Evolutionary conservation across 2,329 filamentous ascomycete species (phyloP), one percentile per base, ranked within the genome.

Genomic region (Calycina marina): DNA sequence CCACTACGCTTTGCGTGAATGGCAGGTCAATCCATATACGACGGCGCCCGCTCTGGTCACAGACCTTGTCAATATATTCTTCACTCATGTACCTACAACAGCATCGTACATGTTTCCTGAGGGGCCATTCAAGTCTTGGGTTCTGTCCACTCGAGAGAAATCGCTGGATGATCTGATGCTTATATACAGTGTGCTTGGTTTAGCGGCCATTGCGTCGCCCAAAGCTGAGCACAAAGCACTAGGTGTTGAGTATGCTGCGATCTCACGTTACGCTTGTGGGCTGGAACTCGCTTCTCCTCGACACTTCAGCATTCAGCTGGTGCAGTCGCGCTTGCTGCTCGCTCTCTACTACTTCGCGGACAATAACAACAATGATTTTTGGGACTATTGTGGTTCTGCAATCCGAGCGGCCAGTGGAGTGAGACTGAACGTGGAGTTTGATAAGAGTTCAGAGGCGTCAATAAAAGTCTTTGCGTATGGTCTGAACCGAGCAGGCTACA

Each of bases 251-350:
- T 73, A 67, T 44, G 59, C 61, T 6, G 55, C 59, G 22, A 66
- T 77, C 30, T 72, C 73, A 4, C 60, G 67, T 29, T 69, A 69
- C 45, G 73, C 71, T 2, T 59, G 65, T 26, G 59, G 66, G 25
- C 59, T 63, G 37, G n/a, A n/a, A n/a, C n/a, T n/a, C n/a, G n/a
- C n/a, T n/a, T n/a, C n/a, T n/a, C n/a, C n/a, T n/a, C 63, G 68
- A 13, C 57, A 49, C 5, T 63, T 71, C 37, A 69, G 59, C 35
- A 53, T 84, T 30, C 72, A 81, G 42, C 56, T 82, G 27, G 70
- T 75, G 9, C 78, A 83, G 49, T 68, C 67, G 28, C 66, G 73
- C 33, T 56, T 83, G n/a, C 59, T 82, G 11, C 61, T 84, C 24
- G 66, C 70, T 13, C 55, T 81, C 5, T 80, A 77, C 53, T 70